These are phyloP conservation scores for Talaromyces thailandensis DNA, from an alignment of 495 filamentous ascomycete species.

Conservation along the genomic window DNA sequence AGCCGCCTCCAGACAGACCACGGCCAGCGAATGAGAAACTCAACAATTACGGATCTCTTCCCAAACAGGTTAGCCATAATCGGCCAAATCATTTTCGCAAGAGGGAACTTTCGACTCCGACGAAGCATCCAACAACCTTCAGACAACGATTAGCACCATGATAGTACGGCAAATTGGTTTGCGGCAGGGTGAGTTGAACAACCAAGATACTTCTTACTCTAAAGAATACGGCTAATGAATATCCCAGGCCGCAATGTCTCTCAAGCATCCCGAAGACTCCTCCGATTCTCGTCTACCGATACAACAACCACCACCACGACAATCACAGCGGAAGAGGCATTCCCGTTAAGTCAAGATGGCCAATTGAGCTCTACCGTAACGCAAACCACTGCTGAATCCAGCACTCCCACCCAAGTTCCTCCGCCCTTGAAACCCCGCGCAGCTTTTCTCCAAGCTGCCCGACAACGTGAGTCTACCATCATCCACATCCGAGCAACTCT, in stretches of 20 bases:
- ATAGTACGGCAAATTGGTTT: slow-evolving; percentile 34
- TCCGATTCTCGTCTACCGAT: slow-evolving; percentile 30
- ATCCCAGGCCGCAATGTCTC: slow-evolving; percentile 36
- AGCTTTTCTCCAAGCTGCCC: background rate
- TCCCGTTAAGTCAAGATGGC: background rate
- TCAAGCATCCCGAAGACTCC: slow-evolving; percentile 25
- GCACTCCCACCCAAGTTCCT: background rate
- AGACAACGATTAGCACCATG: slow-evolving; percentile 18
- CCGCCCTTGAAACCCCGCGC: background rate
- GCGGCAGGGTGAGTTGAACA: slow-evolving; percentile 30
- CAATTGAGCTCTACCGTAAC: background rate
- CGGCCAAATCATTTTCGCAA: slow-evolving; percentile 3
- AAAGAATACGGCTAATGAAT: slow-evolving; percentile 2
- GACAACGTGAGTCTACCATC: background rate
- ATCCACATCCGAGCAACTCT: background rate
- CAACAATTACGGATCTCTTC: background rate
- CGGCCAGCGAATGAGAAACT: background rate
- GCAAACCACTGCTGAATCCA: background rate
- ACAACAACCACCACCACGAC: background rate
- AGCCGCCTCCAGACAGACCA: background rate
- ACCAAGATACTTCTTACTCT: background rate
- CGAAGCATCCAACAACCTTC: background rate
- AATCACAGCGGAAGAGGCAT: background rate
- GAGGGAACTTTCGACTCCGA: background rate
- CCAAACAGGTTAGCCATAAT: background rate